phyloP scores from a whole-genome alignment of 305 asterid species.

The Fraxinus ornus region DNA sequence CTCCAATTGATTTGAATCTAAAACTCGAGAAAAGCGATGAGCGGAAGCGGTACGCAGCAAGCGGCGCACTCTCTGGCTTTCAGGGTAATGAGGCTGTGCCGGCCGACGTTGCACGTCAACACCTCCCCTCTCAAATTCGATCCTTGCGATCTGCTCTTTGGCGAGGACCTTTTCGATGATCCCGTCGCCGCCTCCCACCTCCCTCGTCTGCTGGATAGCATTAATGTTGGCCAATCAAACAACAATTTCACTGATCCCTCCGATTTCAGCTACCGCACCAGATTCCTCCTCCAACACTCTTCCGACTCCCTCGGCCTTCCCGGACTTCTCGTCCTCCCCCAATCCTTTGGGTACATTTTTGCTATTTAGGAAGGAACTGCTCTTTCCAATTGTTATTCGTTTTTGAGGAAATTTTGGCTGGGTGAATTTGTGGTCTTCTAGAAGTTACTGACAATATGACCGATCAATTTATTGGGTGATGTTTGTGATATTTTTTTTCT shows the following conservation, averaged over 20 bases:
- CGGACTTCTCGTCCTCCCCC: slow-evolving; percentile 94
- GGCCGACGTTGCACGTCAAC: slow-evolving; percentile 84
- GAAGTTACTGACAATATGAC: neutral
- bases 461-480: slow-evolving; percentile 8
- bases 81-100: slow-evolving; percentile 93
- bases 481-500: neutral
- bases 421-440: neutral
- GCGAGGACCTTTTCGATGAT: slow-evolving; percentile 79
- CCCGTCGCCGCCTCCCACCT: slow-evolving; percentile 62
- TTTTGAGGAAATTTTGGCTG: slow-evolving; percentile 7
- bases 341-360: slow-evolving; percentile 71
- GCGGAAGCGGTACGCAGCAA: slow-evolving; percentile 55
- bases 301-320: slow-evolving; percentile 86
- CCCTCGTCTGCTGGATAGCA: slow-evolving; percentile 58
- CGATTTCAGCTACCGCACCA: slow-evolving; percentile 77
- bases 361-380: neutral
- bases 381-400: neutral
- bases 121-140: slow-evolving; percentile 73
- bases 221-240: slow-evolving; percentile 28
- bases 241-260: slow-evolving; percentile 40
- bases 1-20: neutral
- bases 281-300: slow-evolving; percentile 74
- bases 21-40: slow-evolving; percentile 33
- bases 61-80: slow-evolving; percentile 86
- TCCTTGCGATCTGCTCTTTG: slow-evolving; percentile 74